Base-by-base conservation (phyloP, 164 flowering plant genomes). In the Hamamelis virginiana region DNA sequence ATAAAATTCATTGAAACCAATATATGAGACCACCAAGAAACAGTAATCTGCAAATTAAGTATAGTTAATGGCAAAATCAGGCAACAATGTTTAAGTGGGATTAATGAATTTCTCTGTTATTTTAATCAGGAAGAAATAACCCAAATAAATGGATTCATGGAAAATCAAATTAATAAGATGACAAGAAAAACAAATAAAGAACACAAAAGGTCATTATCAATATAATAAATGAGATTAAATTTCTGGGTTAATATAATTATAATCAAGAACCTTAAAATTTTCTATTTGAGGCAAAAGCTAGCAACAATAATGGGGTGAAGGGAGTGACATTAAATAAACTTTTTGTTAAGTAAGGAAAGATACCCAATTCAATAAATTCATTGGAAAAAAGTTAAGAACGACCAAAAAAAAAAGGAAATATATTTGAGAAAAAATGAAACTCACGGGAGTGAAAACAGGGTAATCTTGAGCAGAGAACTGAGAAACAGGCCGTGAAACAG, bases 371-470 rank as follows among this genome's bases (percentile, higher is more conserved):
- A 38, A 43, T 19, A 65, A 65, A 62, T 51, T 55, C 23, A 74
- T n/a, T 26, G 50, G 11, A 28, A 52, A 56, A 43, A 70, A 15
- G 15, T 8, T 15, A 59, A 5, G 66, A 4, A 6, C n/a, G n/a
- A n/a, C 41, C 41, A 33, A n/a, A 48, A 50, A 4, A 13, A 47
- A 21, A 5, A n/a, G n/a, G n/a, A 60, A 47, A 65, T 15, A 33
- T 33, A 33, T 33, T 2, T 2, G 52, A 13, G 11, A 59, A 71
- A 74, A 21, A 51, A 15, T 22, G 19, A 25, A 71, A 83, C 95
- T 90, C 60, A 94, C 98, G 8, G 98, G 97, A n/a, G 98, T 94
- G 74, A 94, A 94, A 80, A 92, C 88, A 55, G 98, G 98, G 76
- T 94, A 94, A 71, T 92, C 97, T 61, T 94, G 92, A 72, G 90